These are phyloP conservation scores for Dictyostelium intermedium DNA, from an alignment of 78 protist genomes.

Conservation along the genomic window DNA sequence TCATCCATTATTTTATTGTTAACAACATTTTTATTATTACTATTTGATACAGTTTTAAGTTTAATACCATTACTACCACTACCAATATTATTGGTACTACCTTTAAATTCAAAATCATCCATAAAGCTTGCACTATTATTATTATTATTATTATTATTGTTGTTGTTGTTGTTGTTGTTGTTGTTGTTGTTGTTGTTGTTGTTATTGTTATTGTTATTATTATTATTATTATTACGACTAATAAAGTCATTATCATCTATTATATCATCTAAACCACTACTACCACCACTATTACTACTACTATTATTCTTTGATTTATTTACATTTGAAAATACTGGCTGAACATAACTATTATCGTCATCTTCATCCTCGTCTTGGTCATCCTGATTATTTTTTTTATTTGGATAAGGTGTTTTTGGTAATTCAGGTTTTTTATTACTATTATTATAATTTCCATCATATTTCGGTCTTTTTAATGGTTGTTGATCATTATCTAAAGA, in stretches of 20 bases:
- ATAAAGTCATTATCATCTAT: not conserved
- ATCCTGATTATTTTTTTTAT: not conserved
- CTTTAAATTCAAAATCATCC: conserved; percentile 10
- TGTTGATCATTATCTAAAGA: not conserved
- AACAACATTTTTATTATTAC: not conserved
- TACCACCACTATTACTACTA: not conserved
- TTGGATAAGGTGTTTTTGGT: conserved; percentile 3
- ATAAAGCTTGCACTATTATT: not conserved
- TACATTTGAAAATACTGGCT: conserved; percentile 10
- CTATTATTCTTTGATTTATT: not conserved
- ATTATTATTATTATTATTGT: not conserved
- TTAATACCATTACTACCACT: not conserved
- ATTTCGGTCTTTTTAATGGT: not conserved
- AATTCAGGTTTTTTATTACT: not conserved
- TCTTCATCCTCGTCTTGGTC: not conserved
- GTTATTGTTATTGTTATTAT: not conserved
- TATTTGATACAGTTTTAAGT: not conserved
- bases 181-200: not conserved
- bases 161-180: not conserved
- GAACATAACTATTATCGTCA: not conserved
- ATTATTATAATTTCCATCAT: not conserved
- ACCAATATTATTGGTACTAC: not conserved
- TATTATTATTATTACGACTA: not conserved
- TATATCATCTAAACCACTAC: not conserved
- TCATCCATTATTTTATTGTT: not conserved